Base-by-base conservation (phyloP, 1,284 basidiomycete species). In the Tremellales sp. region DNA sequence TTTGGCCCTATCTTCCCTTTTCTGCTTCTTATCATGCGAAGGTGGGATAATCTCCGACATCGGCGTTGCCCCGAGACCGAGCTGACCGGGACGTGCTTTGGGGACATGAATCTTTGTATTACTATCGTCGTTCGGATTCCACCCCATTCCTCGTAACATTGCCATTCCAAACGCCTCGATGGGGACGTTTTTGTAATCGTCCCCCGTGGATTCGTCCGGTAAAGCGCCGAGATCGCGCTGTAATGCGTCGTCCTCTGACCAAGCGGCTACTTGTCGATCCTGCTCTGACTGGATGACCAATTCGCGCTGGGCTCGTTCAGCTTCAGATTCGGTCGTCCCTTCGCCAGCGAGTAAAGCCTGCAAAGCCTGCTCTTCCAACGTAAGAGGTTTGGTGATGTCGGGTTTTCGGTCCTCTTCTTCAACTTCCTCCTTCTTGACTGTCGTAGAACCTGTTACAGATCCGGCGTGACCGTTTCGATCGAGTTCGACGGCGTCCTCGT, bases 71-170 rank as follows among this genome's bases (percentile, higher is more conserved):
- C 92, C 92, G 31, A 97, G 86, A 0, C 92, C 92, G 3, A 96
- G 76, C 10, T 96, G 74, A 0, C 89, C 84, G 1, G 92, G 89
- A 6, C 92, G 80, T 0, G 86, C 76, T 53, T 81, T 78, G 0
- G 92, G 92, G 0, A 92, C 75, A 68, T 89, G 91, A 2, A 90
- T 81, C 17, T 82, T 78, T 15, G 83, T 81, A 48, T 91, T 87
- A 45, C 89, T 85, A 51, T 86, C 86, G 10, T 56, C 48, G 11
- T 51, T 54, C 3, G 70, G 67, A 47, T 67, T 63, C 90, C 92
- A 97, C 3, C 93, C 94, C 94, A 98, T 97, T 0, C 94, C 94
- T 39, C 93, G 82, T 5, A 97, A 79, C 64, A 98, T 81, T 4
- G 94, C 94, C 4, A 87, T 84, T 10, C 96, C 94, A 60, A 98